Evolutionary conservation across 2,329 filamentous ascomycete species (phyloP).

Genomic region (Arthroderma sp.): DNA sequence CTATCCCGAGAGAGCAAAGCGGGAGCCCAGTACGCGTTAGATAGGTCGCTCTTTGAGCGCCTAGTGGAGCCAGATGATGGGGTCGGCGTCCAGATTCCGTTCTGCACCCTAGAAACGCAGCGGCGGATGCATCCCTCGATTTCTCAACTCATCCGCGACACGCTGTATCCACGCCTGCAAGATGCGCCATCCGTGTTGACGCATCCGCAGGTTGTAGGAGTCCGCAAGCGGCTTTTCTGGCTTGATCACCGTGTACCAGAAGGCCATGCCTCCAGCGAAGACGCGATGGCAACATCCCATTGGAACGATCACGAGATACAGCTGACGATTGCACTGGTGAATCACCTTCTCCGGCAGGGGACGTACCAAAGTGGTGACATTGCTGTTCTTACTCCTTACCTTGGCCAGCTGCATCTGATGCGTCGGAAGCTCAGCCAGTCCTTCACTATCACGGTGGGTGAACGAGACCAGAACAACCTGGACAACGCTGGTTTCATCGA

Average conservation of each 20-base stretch:
- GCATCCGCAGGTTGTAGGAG: slow-evolving; percentile 35
- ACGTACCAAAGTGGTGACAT: slow-evolving; percentile 49
- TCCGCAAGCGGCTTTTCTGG: slow-evolving; percentile 40
- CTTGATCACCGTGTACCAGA: slow-evolving; percentile 37
- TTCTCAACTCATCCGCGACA: slow-evolving; percentile 43
- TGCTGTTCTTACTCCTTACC: slow-evolving; percentile 53
- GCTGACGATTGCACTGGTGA: slow-evolving; percentile 50
- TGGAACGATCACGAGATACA: slow-evolving; percentile 45
- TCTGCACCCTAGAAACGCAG: slow-evolving; percentile 42
- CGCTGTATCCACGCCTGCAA: slow-evolving; percentile 43
- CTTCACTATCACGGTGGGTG: slow-evolving; percentile 51
- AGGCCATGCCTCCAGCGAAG: slow-evolving; percentile 14
- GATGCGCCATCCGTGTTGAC: slow-evolving; percentile 33
- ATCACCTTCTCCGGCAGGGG: slow-evolving; percentile 54
- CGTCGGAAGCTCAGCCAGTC: slow-evolving; percentile 24
- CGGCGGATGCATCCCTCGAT: slow-evolving; percentile 54
- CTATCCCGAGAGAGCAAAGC: slow-evolving; percentile 51
- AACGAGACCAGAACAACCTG: slow-evolving; percentile 48
- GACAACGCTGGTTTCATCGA: slow-evolving; percentile 26
- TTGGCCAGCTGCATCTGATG: slow-evolving; percentile 40
- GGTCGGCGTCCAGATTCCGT: slow-evolving; percentile 19
- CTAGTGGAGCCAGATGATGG: background rate
- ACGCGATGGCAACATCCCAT: slow-evolving; percentile 27
- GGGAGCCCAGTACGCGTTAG: slow-evolving; percentile 35
- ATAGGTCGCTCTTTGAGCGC: slow-evolving; percentile 53